These are phyloP conservation scores for Cercis canadensis DNA, from an alignment of 306 rosid species.

Conservation along the genomic window DNA sequence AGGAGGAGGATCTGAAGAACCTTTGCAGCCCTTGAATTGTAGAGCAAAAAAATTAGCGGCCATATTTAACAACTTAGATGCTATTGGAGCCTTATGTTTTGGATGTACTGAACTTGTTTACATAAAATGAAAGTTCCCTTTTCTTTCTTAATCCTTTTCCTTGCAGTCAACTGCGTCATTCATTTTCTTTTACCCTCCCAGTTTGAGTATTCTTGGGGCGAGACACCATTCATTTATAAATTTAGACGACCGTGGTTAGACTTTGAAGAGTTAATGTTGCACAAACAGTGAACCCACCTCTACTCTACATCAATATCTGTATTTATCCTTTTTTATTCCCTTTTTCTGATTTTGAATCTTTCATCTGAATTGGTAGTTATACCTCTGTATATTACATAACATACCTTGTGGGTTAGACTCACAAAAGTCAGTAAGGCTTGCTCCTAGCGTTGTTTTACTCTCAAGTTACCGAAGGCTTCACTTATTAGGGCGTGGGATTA, in stretches of 20 bases:
- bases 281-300: not conserved
- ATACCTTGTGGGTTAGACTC: too few species aligned
- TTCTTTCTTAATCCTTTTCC: not conserved
- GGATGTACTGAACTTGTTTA: slow-evolving; percentile 40
- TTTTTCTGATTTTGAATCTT: too few species aligned
- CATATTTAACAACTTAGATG: slow-evolving; percentile 31
- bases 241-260: too few species aligned
- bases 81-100: slow-evolving; percentile 32
- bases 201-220: slow-evolving; percentile 22
- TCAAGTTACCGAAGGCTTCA: too few species aligned
- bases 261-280: not conserved
- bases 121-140: slow-evolving; percentile 31
- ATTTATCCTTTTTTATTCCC: not conserved
- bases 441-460: too few species aligned
- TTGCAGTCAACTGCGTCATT: slow-evolving; percentile 19
- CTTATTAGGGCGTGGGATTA: too few species aligned
- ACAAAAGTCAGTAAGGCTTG: too few species aligned
- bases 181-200: slow-evolving; percentile 22
- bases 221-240: slow-evolving; percentile 19
- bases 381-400: too few species aligned
- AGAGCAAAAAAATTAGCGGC: slow-evolving; percentile 29
- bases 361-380: too few species aligned
- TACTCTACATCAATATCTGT: not conserved
- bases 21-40: slow-evolving; percentile 86
- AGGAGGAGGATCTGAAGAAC: slow-evolving; percentile 83